Evolutionary conservation across 2,329 filamentous ascomycete genomes (phyloP), one percentile per base, ranked within the genome.

Genomic region (Cordyceps javanica): DNA sequence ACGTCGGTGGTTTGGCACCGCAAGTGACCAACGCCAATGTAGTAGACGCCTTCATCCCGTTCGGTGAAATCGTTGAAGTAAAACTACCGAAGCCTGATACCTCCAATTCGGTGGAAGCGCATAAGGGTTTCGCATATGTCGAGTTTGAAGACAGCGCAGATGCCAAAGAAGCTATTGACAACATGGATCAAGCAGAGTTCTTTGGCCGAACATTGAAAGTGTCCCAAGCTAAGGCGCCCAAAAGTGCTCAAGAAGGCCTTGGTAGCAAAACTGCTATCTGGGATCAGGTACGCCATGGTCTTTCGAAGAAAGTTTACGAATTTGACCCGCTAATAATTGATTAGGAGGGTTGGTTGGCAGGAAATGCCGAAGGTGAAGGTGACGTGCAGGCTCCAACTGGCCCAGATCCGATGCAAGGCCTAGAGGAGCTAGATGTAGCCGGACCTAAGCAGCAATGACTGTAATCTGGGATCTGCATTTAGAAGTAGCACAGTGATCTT

Each of bases 131-230:
- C 72, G 94, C 92, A 59, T 97, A 99, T 70, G 90, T 99, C 52
- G 94, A 99, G 69, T 99, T 90, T 68, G 91, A 97, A 66, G 82
- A 91, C 58, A 81, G 85, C 13, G 83, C 87, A 58, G 94, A 99
- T 73, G 93, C 92, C 28, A 87, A 87, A 67, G 93, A 97, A 73
- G 94, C 94, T 52, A 96, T 99, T 71, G 91, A 97, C 79, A 99
- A 99, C 70, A 97, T 99, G 93, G 91, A 99, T 70, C 91, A 96
- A 71, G 89, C 92, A 60, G 93, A 97, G 75, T 82, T 99, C 46
- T 97, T 93, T 70, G 95, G 94, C 11, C 85, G 90, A 60, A 87
- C 94, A 14, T 88, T 99, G 70, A 96, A 92, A 71, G 93, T 97
- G 53, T 92, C 91, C 45, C 83, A 88, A 57, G 95, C 95, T 44